Base-by-base conservation (phyloP, 2,329 filamentous ascomycete genomes). In the Raffaelea arxii region DNA sequence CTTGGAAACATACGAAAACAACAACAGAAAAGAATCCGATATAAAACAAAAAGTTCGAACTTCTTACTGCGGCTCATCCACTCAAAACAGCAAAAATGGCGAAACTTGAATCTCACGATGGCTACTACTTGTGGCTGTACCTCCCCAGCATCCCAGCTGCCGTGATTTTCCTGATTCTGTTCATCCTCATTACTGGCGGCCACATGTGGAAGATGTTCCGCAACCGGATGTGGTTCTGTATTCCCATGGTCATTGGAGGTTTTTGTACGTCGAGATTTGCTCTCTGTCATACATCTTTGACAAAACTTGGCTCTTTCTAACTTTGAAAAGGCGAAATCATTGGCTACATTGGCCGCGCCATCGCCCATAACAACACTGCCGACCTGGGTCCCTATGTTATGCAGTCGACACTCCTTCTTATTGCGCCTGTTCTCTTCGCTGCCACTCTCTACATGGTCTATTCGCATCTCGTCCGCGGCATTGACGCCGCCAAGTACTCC, bases 391-490 rank as follows among this genome's bases (percentile, higher is more conserved):
- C 63, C 1, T 71, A 66, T 57, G 60, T 70, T 18, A 49, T 64
- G 11, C 64, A 69, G 52, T 62, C 63, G n/a, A 56, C 59, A 35
- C 56, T 69, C 18, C 54, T 69, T 21, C 62, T 71, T 1, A 49
- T 69, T n/a, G 65, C 68, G 1, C 67, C 68, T 2, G 60, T 67
- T 5, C 65, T 70, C 51, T 68, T 70, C 51, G 68, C 68, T 10
- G 68, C 68, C 1, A 65, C 65, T 0, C 60, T 71, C 23, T 70
- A 71, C 58, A 70, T 70, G 67, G 65, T 64, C 23, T 61, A 70
- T 3, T 61, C 65, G 3, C 62, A 65, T 22, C 58, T 67, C 3
- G 63, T 70, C 44, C 38, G 51, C 19, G 50, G 52, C 12, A 53
- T 60, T n/a, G 41, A 56, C 32, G 58, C 54, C 38, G 55, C 54